phyloP scores from a whole-genome alignment of 2,329 filamentous ascomycete species.

The Ramichloridium luteum region DNA sequence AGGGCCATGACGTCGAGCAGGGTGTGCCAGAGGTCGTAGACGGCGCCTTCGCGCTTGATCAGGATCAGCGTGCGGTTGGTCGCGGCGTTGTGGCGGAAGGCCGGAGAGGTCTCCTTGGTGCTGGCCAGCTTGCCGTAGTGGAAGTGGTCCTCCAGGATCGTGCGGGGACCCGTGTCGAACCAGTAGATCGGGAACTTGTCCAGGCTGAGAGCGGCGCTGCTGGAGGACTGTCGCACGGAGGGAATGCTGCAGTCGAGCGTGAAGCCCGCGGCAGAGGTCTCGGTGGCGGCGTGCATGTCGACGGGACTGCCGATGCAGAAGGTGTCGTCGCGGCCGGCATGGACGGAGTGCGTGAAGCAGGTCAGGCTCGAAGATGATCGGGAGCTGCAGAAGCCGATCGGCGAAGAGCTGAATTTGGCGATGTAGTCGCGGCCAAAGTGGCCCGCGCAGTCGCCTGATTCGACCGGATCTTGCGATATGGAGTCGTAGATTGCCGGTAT shows the following conservation, averaged over 20 bases:
- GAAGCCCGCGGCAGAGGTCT: neutral
- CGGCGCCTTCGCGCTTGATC: constrained; percentile 6
- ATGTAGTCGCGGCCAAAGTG: constrained; percentile 3
- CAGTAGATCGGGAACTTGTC: constrained; percentile 4
- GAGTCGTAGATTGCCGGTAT: no score
- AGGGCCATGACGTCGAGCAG: constrained; percentile 7
- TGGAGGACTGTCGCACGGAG: no score
- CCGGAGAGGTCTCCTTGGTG: neutral
- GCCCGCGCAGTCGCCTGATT: no score
- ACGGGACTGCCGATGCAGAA: constrained; percentile 6
- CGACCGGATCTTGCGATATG: no score
- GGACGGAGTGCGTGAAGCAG: constrained; percentile 4
- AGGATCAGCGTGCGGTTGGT: constrained; percentile 2
- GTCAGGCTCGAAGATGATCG: constrained; percentile 1
- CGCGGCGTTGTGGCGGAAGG: no score
- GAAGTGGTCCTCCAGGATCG: constrained; percentile 3
- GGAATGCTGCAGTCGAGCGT: neutral
- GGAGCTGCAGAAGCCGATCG: constrained; percentile 1
- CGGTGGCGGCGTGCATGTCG: constrained; percentile 1
- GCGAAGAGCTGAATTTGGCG: constrained; percentile 4
- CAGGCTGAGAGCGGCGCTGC: constrained; percentile 1
- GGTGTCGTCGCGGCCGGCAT: constrained; percentile 3
- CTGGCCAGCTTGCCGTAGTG: neutral
- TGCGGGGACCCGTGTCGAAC: constrained; percentile 5
- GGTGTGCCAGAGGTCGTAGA: constrained; percentile 4